Conservation (phyloP, 257 asterid species). For the Solanum stenotomum region DNA sequence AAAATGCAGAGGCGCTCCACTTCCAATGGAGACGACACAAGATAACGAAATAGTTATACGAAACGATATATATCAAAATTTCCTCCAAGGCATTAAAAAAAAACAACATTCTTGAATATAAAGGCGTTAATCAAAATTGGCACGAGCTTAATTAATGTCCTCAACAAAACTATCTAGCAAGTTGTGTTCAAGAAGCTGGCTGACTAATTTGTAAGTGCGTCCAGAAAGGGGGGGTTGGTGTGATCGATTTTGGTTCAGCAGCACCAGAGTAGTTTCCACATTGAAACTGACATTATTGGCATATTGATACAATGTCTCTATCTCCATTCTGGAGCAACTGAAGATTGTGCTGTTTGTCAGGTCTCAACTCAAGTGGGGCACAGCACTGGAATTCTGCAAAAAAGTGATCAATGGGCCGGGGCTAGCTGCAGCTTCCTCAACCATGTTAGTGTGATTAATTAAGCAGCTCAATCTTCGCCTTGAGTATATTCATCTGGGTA, state of each 20-base stretch:
- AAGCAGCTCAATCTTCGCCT: slow-evolving; percentile 73
- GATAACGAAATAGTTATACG: not conserved
- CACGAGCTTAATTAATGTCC: not conserved
- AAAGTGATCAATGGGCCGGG: slow-evolving; percentile 48
- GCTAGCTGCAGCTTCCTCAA: slow-evolving; percentile 76
- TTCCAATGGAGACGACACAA: not conserved
- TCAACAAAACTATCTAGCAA: slow-evolving; percentile 35
- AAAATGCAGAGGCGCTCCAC: not conserved
- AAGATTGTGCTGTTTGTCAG: slow-evolving; percentile 88
- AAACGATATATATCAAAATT: not conserved
- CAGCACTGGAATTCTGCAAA: slow-evolving; percentile 80
- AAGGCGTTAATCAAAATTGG: not conserved
- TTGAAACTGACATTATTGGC: not conserved
- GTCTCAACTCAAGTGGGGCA: slow-evolving; percentile 61
- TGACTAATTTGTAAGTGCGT: slow-evolving; percentile 68
- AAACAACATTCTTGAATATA: not conserved
- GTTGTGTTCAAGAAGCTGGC: slow-evolving; percentile 69
- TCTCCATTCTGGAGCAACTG: slow-evolving; percentile 51
- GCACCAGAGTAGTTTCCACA: slow-evolving; percentile 35
- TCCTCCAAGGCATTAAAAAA: not conserved
- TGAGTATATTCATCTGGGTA: slow-evolving; percentile 66
- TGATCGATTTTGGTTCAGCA: slow-evolving; percentile 84
- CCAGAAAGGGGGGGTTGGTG: slow-evolving; percentile 66
- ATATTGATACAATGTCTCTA: not conserved
- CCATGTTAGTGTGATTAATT: slow-evolving; percentile 81